Conservation (phyloP, 1,284 basidiomycete species). For the Pseudozyma sp. region DNA sequence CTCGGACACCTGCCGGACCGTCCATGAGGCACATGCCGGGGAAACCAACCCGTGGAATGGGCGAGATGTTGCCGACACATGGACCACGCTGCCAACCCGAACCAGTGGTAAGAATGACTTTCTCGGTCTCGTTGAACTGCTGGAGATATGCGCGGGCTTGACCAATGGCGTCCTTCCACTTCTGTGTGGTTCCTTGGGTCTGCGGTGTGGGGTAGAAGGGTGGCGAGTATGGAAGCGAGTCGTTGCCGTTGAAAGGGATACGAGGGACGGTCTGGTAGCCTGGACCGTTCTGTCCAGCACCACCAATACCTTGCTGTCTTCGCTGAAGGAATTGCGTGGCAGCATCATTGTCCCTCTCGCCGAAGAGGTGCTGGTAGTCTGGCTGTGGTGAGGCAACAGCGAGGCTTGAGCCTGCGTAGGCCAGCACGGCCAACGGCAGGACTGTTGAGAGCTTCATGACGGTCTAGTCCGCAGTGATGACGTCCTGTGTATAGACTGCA, state of each 20-base stretch:
- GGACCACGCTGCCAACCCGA: conserved; percentile 45
- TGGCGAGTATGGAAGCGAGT: conserved; percentile 54
- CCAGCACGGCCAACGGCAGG: conserved; percentile 24
- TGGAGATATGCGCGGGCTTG: conserved; percentile 70
- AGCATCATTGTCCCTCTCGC: conserved; percentile 14
- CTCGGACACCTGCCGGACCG: conserved; percentile 75
- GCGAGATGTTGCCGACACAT: conserved; percentile 61
- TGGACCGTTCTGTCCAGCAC: conserved; percentile 37
- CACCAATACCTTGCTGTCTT: conserved; percentile 46
- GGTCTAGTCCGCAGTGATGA: background rate
- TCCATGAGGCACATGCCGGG: conserved; percentile 77
- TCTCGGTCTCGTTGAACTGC: conserved; percentile 71
- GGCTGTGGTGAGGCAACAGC: conserved; percentile 24
- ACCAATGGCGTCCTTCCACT: conserved; percentile 76
- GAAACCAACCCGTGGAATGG: conserved; percentile 75
- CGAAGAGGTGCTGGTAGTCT: conserved; percentile 39
- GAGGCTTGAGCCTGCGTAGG: conserved; percentile 32
- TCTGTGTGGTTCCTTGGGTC: conserved; percentile 40
- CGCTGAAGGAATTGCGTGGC: conserved; percentile 23
- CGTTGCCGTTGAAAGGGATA: conserved; percentile 48
- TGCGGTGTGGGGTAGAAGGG: conserved; percentile 57
- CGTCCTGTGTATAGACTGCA: no score
- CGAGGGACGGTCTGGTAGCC: conserved; percentile 41
- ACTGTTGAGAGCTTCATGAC: conserved; percentile 35
- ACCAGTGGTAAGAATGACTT: conserved; percentile 71